Conservation (phyloP, 1,284 basidiomycete species). For the Cystobasidiaceae sp. region DNA sequence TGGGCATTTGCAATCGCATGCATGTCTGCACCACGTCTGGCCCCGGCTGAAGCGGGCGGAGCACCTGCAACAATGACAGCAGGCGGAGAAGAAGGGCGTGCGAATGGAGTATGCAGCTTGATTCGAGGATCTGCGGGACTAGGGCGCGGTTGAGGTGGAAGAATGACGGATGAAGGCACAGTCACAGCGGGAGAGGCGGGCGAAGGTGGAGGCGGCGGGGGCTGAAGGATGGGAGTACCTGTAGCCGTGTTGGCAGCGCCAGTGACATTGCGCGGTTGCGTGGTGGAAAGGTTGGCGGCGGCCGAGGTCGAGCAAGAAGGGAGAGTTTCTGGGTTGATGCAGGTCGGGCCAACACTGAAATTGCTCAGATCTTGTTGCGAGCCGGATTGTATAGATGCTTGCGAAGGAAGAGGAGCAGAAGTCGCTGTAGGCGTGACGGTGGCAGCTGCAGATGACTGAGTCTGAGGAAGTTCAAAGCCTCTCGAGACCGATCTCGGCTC, state of each 20-base stretch:
- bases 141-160: slow-evolving; percentile 21
- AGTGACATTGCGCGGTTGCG: no score
- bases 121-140: slow-evolving; percentile 14
- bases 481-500: slow-evolving; percentile 1
- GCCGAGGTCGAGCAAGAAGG: slow-evolving; percentile 5
- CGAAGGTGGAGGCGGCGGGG: slow-evolving; percentile 26
- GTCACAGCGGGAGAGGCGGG: slow-evolving; percentile 12
- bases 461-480: background rate
- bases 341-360: background rate
- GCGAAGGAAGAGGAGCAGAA: no score
- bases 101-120: background rate
- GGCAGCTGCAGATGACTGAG: background rate
- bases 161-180: slow-evolving; percentile 16
- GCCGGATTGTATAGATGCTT: no score
- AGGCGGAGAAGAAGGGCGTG: slow-evolving; percentile 19
- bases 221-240: background rate
- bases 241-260: no score
- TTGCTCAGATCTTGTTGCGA: no score
- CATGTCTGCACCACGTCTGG: no score
- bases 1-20: no score
- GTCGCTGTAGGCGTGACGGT: no score
- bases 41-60: no score
- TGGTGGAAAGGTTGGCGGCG: background rate
- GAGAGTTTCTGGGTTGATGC: background rate
- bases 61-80: no score